Evolutionary conservation across 148 eudicot species (phyloP), one percentile per base, ranked within the genome.

Genomic region (Vaccinium myrtillus): DNA sequence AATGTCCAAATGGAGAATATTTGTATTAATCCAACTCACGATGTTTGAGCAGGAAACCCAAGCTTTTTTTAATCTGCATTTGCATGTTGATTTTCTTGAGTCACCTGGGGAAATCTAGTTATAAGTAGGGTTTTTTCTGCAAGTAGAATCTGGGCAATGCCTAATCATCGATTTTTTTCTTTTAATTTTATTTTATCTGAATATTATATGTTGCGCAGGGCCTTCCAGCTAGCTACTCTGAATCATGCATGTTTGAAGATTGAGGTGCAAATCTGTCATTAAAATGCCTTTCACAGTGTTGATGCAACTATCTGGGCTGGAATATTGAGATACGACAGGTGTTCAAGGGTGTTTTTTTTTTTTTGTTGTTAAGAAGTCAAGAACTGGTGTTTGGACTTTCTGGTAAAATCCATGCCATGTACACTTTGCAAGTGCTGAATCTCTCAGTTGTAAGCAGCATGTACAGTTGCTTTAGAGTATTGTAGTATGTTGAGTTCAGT

Each of bases 201-300:
- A 53, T 49, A 48, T 69, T 81, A 3, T 59, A 7, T 19, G 16
- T 6, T 63, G 16, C 48, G 67, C 82, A 84, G 86, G 86, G 63
- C 65, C 77, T 65, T 84, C 82, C 25, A 78, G 82, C 77, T 65
- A 77, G 82, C 49, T 50, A 27, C n/a, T 2, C 19, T n/a, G 67
- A 27, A 65, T n/a, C 10, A 65, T 65, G 14, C 39, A n/a, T 4
- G 5, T n/a, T 32, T 78, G 30, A 77, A 32, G 3, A 61, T 15
- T 1, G 25, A n/a, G 16, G 53, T 23, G 55, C 13, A 39, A 30
- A 79, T 54, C 9, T 21, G 11, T 48, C 54, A 46, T 19, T 6
- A 21, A 46, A 5, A 7, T 8, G 10, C 43, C 80, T 16, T 23
- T 23, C 5, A 59, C 80, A 51, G 27, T 58, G 55, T 46, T 11